Conservation (phyloP, 495 filamentous ascomycete genomes). For the Aspergillus egyptiacus region DNA sequence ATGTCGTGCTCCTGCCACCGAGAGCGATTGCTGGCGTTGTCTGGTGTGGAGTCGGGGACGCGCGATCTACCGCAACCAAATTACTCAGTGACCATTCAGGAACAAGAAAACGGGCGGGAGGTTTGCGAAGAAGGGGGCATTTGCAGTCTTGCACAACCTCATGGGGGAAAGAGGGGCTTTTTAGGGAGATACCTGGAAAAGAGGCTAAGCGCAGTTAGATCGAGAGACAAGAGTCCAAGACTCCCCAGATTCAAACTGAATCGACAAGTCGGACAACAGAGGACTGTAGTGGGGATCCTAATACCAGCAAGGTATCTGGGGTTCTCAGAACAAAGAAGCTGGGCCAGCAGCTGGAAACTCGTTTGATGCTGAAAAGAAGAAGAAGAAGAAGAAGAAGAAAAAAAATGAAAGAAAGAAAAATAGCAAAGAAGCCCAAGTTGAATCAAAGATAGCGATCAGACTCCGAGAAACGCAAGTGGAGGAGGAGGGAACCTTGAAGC, state of each 20-base stretch:
- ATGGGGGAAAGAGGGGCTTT: constrained; percentile 14
- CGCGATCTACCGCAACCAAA: constrained; percentile 28
- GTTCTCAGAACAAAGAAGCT: constrained; percentile 3
- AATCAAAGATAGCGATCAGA: constrained; percentile 12
- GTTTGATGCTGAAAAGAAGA: background rate
- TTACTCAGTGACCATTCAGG: constrained; percentile 23
- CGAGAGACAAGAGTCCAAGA: constrained; percentile 5
- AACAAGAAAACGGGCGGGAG: constrained; percentile 10
- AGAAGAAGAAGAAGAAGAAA: constrained; percentile 6
- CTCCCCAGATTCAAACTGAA: constrained; percentile 4
- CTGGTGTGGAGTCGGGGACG: constrained; percentile 24
- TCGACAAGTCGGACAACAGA: constrained; percentile 1
- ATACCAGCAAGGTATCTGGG: constrained; percentile 2
- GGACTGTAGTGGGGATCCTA: constrained; percentile 4
- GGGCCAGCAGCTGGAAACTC: constrained; percentile 13
- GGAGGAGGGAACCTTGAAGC: background rate
- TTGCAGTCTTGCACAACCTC: constrained; percentile 14
- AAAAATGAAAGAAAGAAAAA: background rate
- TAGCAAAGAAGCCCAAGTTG: background rate
- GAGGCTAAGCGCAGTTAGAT: constrained; percentile 8
- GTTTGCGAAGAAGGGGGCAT: constrained; percentile 11
- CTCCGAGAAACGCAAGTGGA: constrained; percentile 6
- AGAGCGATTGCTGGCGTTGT: constrained; percentile 20
- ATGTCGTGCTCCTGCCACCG: constrained; percentile 6
- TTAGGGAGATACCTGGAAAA: constrained; percentile 14